phyloP scores from a whole-genome alignment of 1,139 yeast genomes.

The Protomyces pachydermus region DNA sequence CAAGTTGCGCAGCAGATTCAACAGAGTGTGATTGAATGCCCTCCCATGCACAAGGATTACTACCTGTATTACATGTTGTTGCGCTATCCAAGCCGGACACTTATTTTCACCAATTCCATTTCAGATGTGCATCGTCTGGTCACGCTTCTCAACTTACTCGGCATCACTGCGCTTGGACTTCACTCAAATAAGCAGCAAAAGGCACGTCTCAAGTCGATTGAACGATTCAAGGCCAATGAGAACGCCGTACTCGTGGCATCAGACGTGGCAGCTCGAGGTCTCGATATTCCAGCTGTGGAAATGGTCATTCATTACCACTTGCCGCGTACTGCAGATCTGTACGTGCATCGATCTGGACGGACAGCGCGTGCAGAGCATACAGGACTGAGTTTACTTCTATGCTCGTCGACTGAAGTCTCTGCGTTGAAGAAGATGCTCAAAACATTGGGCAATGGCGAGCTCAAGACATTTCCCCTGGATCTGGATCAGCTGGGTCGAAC shows the following conservation, averaged over 20 bases:
- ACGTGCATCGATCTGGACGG: slow-evolving; percentile 95
- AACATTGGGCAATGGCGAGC: slow-evolving; percentile 62
- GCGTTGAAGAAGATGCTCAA: slow-evolving; percentile 44
- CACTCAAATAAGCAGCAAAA: slow-evolving; percentile 96
- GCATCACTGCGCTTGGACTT: slow-evolving; percentile 69
- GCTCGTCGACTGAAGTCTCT: slow-evolving; percentile 74
- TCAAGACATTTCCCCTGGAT: slow-evolving; percentile 72
- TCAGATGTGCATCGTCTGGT: slow-evolving; percentile 85
- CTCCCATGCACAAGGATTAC: slow-evolving; percentile 82
- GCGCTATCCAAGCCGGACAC: slow-evolving; percentile 81
- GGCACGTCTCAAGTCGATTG: slow-evolving; percentile 80
- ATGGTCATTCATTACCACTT: slow-evolving; percentile 95
- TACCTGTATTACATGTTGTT: slow-evolving; percentile 81
- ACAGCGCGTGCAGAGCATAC: slow-evolving; percentile 93
- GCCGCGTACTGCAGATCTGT: slow-evolving; percentile 91
- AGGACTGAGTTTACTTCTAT: slow-evolving; percentile 88
- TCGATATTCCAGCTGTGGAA: slow-evolving; percentile 84
- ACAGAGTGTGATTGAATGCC: slow-evolving; percentile 89
- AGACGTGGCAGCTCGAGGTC: slow-evolving; percentile 97
- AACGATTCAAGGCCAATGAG: slow-evolving; percentile 47
- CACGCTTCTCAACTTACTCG: slow-evolving; percentile 66
- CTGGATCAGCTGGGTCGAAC: slow-evolving; percentile 65
- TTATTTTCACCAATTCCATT: slow-evolving; percentile 90
- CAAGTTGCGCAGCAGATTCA: slow-evolving; percentile 68
- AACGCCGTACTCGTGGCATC: slow-evolving; percentile 78